phyloP scores from a whole-genome alignment of 768 basidiomycete genomes.

The Crepidotus variabilis region DNA sequence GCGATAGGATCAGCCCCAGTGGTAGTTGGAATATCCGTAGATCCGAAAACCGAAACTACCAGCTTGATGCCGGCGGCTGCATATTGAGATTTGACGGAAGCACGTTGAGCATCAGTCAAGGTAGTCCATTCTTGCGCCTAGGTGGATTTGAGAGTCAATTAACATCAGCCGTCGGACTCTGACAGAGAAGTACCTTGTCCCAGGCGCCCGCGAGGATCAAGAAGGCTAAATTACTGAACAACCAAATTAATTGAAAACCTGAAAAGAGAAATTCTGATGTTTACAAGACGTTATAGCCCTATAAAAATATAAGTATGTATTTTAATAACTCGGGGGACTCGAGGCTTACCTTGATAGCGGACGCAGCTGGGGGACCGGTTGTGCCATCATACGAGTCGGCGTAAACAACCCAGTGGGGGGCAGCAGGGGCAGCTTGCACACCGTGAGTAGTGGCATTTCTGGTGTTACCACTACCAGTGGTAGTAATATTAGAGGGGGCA shows the following conservation, averaged over 20 bases:
- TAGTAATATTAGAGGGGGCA: too few species aligned
- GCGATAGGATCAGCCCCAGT: constrained; percentile 54
- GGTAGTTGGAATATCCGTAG: constrained; percentile 54
- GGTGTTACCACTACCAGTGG: too few species aligned
- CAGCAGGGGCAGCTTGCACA: constrained; percentile 33
- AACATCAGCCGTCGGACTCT: neutral
- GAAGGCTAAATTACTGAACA: constrained; percentile 45
- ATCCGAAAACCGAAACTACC: constrained; percentile 59
- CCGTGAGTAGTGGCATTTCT: constrained; percentile 9
- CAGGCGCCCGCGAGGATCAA: constrained; percentile 51
- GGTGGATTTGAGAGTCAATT: neutral
- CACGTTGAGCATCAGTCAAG: constrained; percentile 40
- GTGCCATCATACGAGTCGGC: constrained; percentile 39
- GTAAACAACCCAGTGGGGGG: constrained; percentile 51
- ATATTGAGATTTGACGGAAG: constrained; percentile 48
- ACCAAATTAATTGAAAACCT: constrained; percentile 3
- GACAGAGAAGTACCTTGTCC: constrained; percentile 41
- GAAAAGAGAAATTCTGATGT: constrained; percentile 8
- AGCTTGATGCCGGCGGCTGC: constrained; percentile 57
- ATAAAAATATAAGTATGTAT: too few species aligned
- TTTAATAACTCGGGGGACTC: too few species aligned
- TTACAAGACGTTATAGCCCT: constrained; percentile 63
- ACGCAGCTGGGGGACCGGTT: constrained; percentile 44
- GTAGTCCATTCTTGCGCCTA: constrained; percentile 51
- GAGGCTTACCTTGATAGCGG: constrained; percentile 43